Evolutionary conservation across 768 basidiomycete genomes (phyloP).

Genomic region (Lentinula edodes): DNA sequence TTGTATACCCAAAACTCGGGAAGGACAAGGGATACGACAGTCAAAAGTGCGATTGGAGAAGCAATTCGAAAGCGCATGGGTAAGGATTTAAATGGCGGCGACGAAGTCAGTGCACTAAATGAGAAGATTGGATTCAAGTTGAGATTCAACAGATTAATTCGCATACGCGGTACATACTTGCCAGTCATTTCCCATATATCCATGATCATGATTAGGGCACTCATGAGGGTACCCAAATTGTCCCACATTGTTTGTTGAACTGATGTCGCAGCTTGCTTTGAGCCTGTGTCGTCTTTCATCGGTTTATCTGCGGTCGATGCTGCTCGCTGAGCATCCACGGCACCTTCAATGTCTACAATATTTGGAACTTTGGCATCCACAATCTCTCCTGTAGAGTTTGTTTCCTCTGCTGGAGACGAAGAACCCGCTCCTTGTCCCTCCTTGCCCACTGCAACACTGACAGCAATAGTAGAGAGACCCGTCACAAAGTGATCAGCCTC

Average conservation of each 20-base stretch:
- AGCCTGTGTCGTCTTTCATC: background rate
- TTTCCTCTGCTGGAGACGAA: background rate
- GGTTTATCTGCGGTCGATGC: background rate
- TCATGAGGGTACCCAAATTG: background rate
- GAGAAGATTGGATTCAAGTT: background rate
- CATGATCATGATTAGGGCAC: background rate
- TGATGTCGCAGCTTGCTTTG: background rate
- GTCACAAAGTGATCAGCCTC: slow-evolving; percentile 30
- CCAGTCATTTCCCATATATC: slow-evolving; percentile 1
- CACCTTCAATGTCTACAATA: slow-evolving; percentile 19
- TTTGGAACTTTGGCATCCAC: slow-evolving; percentile 22
- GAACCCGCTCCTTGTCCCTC: slow-evolving; percentile 8
- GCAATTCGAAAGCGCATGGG: slow-evolving; percentile 23
- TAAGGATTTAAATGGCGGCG: slow-evolving; percentile 25
- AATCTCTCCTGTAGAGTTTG: background rate
- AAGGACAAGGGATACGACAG: slow-evolving; percentile 22
- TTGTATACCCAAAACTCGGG: slow-evolving; percentile 23
- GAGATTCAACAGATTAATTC: background rate
- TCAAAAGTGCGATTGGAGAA: slow-evolving; percentile 21
- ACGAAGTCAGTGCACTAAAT: slow-evolving; percentile 30
- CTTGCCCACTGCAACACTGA: slow-evolving; percentile 24
- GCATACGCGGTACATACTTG: background rate
- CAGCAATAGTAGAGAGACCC: slow-evolving; percentile 23
- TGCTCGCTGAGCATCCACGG: slow-evolving; percentile 11
- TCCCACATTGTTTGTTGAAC: background rate